phyloP scores from a whole-genome alignment of 1,284 basidiomycete species.

The Ustilago trichophora region DNA sequence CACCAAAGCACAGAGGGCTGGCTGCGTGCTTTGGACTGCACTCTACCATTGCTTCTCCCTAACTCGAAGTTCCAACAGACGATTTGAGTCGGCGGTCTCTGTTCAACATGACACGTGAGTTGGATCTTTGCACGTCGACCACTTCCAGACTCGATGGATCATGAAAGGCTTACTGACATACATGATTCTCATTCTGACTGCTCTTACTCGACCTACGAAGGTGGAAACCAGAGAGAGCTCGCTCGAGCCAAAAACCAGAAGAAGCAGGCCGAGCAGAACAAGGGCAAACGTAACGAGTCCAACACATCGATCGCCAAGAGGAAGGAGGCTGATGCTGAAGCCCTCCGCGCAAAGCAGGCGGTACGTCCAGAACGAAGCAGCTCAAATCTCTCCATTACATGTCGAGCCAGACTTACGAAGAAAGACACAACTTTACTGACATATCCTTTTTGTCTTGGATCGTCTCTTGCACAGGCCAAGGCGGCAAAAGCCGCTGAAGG shows the following conservation, averaged over 20 bases:
- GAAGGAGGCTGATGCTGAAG: constrained; percentile 60
- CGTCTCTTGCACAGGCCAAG: constrained; percentile 21
- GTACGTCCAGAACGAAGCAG: constrained; percentile 50
- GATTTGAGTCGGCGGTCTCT: too few relatives aligned
- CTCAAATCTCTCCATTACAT: too few relatives aligned
- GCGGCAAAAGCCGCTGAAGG: constrained; percentile 39
- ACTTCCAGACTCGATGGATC: too few relatives aligned
- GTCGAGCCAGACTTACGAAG: too few relatives aligned
- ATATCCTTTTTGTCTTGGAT: neutral
- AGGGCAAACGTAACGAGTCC: constrained; percentile 55
- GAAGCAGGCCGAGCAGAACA: constrained; percentile 59
- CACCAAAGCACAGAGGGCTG: neutral
- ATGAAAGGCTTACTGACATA: too few relatives aligned
- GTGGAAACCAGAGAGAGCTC: constrained; percentile 64
- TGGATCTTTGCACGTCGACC: too few relatives aligned
- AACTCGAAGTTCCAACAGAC: too few relatives aligned
- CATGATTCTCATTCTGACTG: too few relatives aligned
- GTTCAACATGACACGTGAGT: constrained; percentile 7
- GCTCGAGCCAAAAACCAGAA: constrained; percentile 65
- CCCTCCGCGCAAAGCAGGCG: constrained; percentile 59
- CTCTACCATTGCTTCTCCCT: too few relatives aligned
- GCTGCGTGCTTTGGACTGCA: neutral
- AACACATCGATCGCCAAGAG: constrained; percentile 53
- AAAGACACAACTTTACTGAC: too few relatives aligned
- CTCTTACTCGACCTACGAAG: too few relatives aligned